Evolutionary conservation across 192 early-diverging fungal species (phyloP), one percentile per base, ranked within the genome.

Genomic region (Gaertneriomyces semiglobifer): DNA sequence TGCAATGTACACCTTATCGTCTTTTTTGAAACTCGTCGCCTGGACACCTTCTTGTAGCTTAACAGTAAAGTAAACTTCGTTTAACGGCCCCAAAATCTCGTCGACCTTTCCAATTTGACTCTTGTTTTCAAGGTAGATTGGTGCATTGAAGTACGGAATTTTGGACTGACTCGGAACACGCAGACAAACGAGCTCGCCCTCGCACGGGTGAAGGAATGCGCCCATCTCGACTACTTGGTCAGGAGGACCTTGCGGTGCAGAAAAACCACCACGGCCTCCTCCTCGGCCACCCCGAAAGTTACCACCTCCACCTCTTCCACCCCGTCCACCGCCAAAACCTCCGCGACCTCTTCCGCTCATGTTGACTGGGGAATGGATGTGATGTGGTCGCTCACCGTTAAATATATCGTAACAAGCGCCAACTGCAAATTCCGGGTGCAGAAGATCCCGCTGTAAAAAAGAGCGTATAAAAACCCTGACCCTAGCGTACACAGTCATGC

Each of bases 101-200:
- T 99, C 96, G 5, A 99, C 95, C 73, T 99, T 97, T 70, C 96
- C 96, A 71, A 99, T 96, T 78, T 93, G 93, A 58, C 89, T 90
- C 85, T 99, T 99, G 85, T 97, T 96, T 73, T 97, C 92, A 41
- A 95, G 84, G 82, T 88, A 99, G 63, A 99, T 95, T 51, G 96
- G 95, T 2, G 96, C 96, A 73, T 97, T 99, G 84, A 99, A 99
- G 81, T 95, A 99, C 20, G 96, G 96, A 69, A 99, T 89, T 76
- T 98, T 91, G 19, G 41, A 3, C 42, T 72, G 68, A 7, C 65
- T 40, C 5, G 20, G 51, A 3, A 59, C 40, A n/a, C 63, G 60
- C 19, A 60, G 62, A 56, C 93, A 97, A 40, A 99, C 95, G 84
- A 97, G 93, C 79, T 99, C 93, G 58, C 93, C 94, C 74, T 99